Evolutionary conservation across 208 protist species (phyloP), one percentile per base, ranked within the genome.

Genomic region (Vickermania ingenoplastis): DNA sequence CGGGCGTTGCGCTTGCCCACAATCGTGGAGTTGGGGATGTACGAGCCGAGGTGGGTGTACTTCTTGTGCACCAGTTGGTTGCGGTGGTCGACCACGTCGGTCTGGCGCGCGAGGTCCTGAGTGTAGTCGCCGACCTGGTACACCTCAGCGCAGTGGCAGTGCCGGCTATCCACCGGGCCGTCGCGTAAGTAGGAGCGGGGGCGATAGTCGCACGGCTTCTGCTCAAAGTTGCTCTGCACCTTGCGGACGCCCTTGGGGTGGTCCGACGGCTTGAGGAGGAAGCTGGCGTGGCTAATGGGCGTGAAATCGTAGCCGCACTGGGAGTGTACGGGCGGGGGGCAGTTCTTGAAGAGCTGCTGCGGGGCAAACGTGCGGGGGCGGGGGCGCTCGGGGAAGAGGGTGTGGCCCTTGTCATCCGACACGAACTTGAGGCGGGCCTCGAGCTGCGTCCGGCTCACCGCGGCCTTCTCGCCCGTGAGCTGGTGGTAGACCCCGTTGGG

Each of bases 81-180:
- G 52, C 83, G 73, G 49, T 91, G 78, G 60, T 93, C 65, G 31
- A 89, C 59, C 11, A 57, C 60, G n/a, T 79, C 67, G 3, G 73
- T 73, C 41, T 75, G 67, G 2, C 60, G 59, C 1, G 79, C 81
- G 7, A 89, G 69, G 70, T 93, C 86, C 65, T 88, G 61, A 3
- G 86, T 93, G 79, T 91, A 86, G 75, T 93, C 86, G 41, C 86
- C 86, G 3, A 91, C 73, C 68, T 93, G 82, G 61, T 81, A 88
- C 31, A 93, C 86, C 68, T 93, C 83, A 7, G 78, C 75, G 63
- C 83, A 91, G 75, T 93, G 83, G 59, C 81, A 82, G 71, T 91
- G 83, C n/a, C 83, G 77, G 58, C 79, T 86, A 53, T 76, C 70
- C 41, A 73, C 71, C 11, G 61, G 50, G 14, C 59, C 60, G 24